Percentiles rank a stretch among this genome's conserved stretches.
These are phyloP conservation scores for Hypomyces perniciosus DNA, from an alignment of 2,329 filamentous ascomycete genomes.

Conservation along the genomic window DNA sequence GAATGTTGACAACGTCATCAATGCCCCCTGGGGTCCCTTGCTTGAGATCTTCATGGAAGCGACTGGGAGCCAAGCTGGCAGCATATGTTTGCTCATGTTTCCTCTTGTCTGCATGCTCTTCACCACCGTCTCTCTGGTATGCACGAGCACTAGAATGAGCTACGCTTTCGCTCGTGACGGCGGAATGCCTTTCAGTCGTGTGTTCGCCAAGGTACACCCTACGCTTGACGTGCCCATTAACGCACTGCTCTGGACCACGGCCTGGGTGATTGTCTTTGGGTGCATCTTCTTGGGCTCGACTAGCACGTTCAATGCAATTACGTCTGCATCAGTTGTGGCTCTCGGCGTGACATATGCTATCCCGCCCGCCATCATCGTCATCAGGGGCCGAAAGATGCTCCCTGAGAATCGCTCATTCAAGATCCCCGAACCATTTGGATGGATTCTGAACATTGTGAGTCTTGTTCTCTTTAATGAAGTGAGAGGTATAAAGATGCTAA, in stretches of 20 bases:
- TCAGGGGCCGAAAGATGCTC: slow-evolving; percentile 60
- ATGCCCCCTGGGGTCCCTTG: slow-evolving; percentile 50
- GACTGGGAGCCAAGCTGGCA: slow-evolving; percentile 55
- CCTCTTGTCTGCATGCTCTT: slow-evolving; percentile 61
- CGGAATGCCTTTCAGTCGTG: slow-evolving; percentile 56
- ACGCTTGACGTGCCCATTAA: slow-evolving; percentile 61
- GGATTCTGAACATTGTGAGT: slow-evolving; percentile 28
- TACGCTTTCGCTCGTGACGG: slow-evolving; percentile 62
- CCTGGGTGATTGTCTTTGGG: slow-evolving; percentile 61
- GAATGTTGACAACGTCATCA: slow-evolving; percentile 51
- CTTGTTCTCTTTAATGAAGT: neutral
- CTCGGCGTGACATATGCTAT: slow-evolving; percentile 71
- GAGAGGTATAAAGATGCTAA: neutral
- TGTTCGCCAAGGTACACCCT: slow-evolving; percentile 58
- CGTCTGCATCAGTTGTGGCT: slow-evolving; percentile 66
- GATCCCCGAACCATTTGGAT: slow-evolving; percentile 30
- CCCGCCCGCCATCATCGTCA: slow-evolving; percentile 62
- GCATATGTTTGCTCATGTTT: slow-evolving; percentile 60
- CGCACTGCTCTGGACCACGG: slow-evolving; percentile 55
- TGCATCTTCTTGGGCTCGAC: slow-evolving; percentile 63
- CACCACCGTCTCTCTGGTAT: slow-evolving; percentile 58
- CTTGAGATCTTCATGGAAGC: slow-evolving; percentile 60
- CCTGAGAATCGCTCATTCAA: slow-evolving; percentile 42
- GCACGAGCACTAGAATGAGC: slow-evolving; percentile 59
- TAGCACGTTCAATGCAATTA: slow-evolving; percentile 65